These are phyloP conservation scores for Ogataea degrootiae DNA, from an alignment of 805 yeast genomes.

Conservation along the genomic window DNA sequence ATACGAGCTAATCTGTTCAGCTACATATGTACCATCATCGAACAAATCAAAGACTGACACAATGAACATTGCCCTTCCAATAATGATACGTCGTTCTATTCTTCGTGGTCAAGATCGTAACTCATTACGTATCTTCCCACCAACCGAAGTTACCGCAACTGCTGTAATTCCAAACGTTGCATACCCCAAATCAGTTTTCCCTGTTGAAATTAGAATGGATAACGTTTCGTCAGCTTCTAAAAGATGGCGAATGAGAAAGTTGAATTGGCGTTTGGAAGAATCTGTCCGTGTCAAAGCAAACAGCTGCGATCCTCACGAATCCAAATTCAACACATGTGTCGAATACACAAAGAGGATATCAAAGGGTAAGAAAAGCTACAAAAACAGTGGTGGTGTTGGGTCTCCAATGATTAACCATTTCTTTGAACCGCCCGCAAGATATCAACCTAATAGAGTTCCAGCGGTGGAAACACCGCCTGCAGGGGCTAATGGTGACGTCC, in stretches of 20 bases:
- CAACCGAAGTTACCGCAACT: conserved; percentile 84
- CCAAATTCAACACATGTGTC: conserved; percentile 43
- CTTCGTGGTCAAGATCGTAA: conserved; percentile 79
- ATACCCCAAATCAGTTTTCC: conserved; percentile 82
- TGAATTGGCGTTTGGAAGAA: conserved; percentile 88
- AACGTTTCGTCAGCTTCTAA: conserved; percentile 54
- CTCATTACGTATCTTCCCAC: conserved; percentile 89
- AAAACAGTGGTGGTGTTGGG: conserved; percentile 27
- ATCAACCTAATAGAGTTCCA: neutral
- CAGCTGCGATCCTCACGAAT: conserved; percentile 54
- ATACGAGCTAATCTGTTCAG: conserved; percentile 71
- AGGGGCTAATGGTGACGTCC: neutral
- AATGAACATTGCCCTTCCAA: conserved; percentile 51
- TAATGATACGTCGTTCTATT: conserved; percentile 72
- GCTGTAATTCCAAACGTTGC: conserved; percentile 86
- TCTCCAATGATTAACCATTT: conserved; percentile 22
- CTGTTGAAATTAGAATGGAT: conserved; percentile 77
- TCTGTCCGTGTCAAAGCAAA: conserved; percentile 54
- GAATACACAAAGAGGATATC: conserved; percentile 33
- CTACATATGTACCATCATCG: conserved; percentile 32
- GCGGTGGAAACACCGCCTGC: neutral
- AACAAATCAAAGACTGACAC: conserved; percentile 23
- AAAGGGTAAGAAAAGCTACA: conserved; percentile 20
- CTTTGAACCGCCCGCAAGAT: conserved; percentile 24
- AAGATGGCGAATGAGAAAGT: conserved; percentile 90